Evolutionary conservation across 768 basidiomycete genomes (phyloP), one percentile per base, ranked within the genome.

Genomic region (Suillus bovinus): DNA sequence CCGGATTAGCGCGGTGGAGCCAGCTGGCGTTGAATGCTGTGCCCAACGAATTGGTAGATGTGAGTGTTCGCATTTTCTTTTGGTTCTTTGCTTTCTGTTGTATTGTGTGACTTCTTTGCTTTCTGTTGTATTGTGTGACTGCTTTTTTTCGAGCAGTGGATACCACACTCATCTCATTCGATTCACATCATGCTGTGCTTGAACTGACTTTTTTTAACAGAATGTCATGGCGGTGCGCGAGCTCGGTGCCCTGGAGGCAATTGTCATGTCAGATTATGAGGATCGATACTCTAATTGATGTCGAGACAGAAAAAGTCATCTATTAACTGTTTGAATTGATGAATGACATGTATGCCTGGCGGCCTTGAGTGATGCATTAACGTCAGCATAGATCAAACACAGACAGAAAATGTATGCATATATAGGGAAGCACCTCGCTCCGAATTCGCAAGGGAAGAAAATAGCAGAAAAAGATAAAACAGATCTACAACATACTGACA

Each of bases 31-130:
- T 94, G 67, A 82, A 85, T 64, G 84, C 83, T 20, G 71, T 88
- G 60, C 92, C 91, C 39, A 93, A 92, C 71, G 91, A 91, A 71
- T 77, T 94, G 66, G 83, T 93, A 31, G 93, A 95, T 77, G 94
- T 93, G 70, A 74, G 90, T 83, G 8, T 24, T 22, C 14, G 10
- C 56, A 22, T 44, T 22, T 47, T 38, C 38, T 38, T 16, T 6
- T 39, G 5, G 38, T 17, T 17, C 38, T 39, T n/a, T 42, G 20
- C 41, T 42, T 50, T 29, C 27, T 29, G 27, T 31, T 13, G 33
- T 24, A 24, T 20, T 52, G 29, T n/a, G 17, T 2, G 20, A n/a
- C 11, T 42, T 41, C 47, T 61, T 17, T 42, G 20, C 41, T 42
- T 50, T 29, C 27, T 29, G 27, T 31, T 13, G 33, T 24, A 24